Evolutionary conservation across 208 protist genomes (phyloP), one percentile per base, ranked within the genome.

Genomic region (Blechomonas ayalai): DNA sequence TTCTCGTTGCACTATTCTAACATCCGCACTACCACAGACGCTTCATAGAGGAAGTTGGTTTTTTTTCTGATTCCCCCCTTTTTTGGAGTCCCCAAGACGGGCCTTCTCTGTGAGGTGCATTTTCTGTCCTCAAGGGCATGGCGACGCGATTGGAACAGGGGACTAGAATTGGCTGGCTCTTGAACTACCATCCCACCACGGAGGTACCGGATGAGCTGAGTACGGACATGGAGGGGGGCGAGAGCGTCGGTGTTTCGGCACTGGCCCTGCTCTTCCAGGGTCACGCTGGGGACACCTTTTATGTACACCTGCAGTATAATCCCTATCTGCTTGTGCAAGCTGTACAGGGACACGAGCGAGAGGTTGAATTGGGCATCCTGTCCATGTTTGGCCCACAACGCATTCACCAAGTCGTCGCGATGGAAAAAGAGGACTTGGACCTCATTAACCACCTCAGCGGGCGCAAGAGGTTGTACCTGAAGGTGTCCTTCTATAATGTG

Each of bases 371-470:
- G 0, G 95, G 83, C 22, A 38, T 99, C 4, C 75, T 85, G 35
- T 79, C 79, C 7, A 78, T 82, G 46, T 98, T 97, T 53, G 84
- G 89, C 1, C 69, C 71, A 12, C 67, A 76, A 16, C 37, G 85
- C n/a, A 84, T 98, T 27, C 48, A 71, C 22, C 57, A 75, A 15
- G 83, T 98, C 18, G 65, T 82, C 6, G 28, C 55, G 0, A 47
- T 97, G 0, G 82, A 97, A 16, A 97, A 97, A 48, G 96, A 98
- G 38, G 97, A 99, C 52, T 60, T 99, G 0, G 94, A 97, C 49
- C 55, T 98, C 20, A 54, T 81, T 8, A 99, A 99, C 55, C 97
- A 99, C 67, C 68, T 99, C 13, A 88, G 93, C 29, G 97, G 97
- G 0, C 52, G 97, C 3, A 88, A 82, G 50, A 79, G 80, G 10